phyloP scores from a whole-genome alignment of 2,329 filamentous ascomycete genomes.

The Colletotrichum sp. region DNA sequence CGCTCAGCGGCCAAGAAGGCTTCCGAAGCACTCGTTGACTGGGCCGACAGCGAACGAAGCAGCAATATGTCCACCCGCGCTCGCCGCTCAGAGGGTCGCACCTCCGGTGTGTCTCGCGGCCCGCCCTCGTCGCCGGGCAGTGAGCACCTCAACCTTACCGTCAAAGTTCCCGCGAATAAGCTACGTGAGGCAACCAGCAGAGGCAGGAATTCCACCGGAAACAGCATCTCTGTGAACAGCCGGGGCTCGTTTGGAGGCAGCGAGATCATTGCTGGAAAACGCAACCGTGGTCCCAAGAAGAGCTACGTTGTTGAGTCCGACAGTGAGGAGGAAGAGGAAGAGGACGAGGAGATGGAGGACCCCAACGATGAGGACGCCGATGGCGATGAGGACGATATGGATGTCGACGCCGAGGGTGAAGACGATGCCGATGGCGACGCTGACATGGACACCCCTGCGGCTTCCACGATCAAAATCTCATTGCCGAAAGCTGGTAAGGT shows the following conservation, averaged over 20 bases:
- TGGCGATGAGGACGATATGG: constrained; percentile 44
- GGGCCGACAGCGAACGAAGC: constrained; percentile 52
- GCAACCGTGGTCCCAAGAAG: constrained; percentile 62
- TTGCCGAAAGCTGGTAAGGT: constrained; percentile 19
- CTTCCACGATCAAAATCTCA: constrained; percentile 22
- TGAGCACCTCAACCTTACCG: constrained; percentile 55
- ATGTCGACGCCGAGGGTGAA: constrained; percentile 34
- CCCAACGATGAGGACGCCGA: constrained; percentile 32
- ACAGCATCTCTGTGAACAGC: constrained; percentile 29
- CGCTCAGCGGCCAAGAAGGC: constrained; percentile 48
- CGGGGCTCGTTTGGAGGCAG: constrained; percentile 46
- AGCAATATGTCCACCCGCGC: constrained; percentile 56
- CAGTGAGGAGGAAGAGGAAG: constrained; percentile 47
- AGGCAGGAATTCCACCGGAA: constrained; percentile 32
- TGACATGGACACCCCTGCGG: constrained; percentile 46
- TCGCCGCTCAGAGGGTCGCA: constrained; percentile 53
- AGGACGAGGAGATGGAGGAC: constrained; percentile 38
- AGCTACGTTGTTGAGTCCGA: constrained; percentile 65
- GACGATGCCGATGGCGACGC: constrained; percentile 45
- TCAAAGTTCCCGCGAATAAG: constrained; percentile 58
- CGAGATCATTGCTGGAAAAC: constrained; percentile 55
- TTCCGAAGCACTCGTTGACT: constrained; percentile 47
- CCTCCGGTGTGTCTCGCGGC: constrained; percentile 47
- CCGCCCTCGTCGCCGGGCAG: constrained; percentile 49
- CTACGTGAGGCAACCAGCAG: constrained; percentile 54